Conservation (phyloP, 495 filamentous ascomycete genomes). For the Rhizodiscina lignyota region DNA sequence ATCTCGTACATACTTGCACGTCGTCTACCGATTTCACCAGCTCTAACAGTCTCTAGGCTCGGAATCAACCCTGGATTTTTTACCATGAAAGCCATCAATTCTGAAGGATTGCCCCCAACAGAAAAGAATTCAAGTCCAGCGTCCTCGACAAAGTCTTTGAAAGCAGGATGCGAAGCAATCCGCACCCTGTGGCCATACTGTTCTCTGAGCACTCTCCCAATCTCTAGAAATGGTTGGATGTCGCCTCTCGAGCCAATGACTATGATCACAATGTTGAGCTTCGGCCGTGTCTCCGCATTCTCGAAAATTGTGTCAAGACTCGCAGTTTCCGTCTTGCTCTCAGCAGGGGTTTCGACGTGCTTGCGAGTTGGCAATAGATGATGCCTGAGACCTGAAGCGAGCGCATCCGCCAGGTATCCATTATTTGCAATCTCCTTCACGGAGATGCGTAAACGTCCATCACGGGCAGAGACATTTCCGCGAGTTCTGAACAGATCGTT, state of each 20-base stretch:
- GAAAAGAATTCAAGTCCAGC: conserved; percentile 51
- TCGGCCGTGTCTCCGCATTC: conserved; percentile 21
- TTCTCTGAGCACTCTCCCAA: conserved; percentile 52
- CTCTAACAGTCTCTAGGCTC: conserved; percentile 41
- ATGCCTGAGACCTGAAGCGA: conserved; percentile 36
- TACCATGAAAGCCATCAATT: conserved; percentile 72
- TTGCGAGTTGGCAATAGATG: conserved; percentile 6
- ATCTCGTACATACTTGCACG: conserved; percentile 39
- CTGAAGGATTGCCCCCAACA: conserved; percentile 53
- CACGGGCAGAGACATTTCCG: conserved; percentile 48
- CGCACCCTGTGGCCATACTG: conserved; percentile 53
- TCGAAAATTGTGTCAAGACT: not conserved
- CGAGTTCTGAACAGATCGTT: conserved; percentile 47
- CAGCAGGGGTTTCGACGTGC: not conserved
- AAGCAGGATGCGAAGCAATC: conserved; percentile 51
- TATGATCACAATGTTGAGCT: conserved; percentile 61
- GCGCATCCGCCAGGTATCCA: conserved; percentile 52
- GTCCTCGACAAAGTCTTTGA: conserved; percentile 50
- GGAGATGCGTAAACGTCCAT: conserved; percentile 54
- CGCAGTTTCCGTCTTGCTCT: not conserved
- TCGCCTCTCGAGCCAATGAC: conserved; percentile 64
- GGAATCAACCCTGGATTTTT: conserved; percentile 63
- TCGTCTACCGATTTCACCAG: conserved; percentile 43
- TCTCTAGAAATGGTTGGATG: conserved; percentile 58
- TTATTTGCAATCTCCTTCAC: conserved; percentile 47